Conservation (phyloP, 73 alveolate genomes). For the Blepharisma stoltei region DNA sequence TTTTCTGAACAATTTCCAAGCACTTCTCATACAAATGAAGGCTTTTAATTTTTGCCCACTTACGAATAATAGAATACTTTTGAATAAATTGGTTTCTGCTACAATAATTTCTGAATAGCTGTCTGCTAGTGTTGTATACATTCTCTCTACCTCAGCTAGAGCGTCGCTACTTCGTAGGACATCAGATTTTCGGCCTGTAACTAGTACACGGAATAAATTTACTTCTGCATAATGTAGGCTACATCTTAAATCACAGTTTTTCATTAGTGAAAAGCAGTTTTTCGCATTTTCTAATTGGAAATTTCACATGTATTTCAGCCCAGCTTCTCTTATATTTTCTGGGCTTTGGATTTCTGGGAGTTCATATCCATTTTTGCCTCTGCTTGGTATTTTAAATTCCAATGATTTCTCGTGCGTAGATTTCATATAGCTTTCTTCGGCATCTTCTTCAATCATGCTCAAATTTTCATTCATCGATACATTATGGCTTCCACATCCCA, state of each 20-base stretch:
- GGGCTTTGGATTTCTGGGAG: neutral
- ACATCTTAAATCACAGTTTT: constrained; percentile 35
- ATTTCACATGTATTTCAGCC: constrained; percentile 48
- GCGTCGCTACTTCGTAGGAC: constrained; percentile 5
- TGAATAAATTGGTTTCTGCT: constrained; percentile 43
- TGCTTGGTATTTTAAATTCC: neutral
- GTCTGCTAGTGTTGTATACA: neutral
- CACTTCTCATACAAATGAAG: constrained; percentile 40
- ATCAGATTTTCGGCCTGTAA: constrained; percentile 49
- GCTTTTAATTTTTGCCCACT: constrained; percentile 55
- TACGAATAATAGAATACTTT: constrained; percentile 46
- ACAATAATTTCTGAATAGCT: constrained; percentile 34
- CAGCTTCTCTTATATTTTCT: constrained; percentile 16
- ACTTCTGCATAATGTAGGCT: constrained; percentile 45
- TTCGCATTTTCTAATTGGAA: constrained; percentile 40
- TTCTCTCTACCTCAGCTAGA: constrained; percentile 4
- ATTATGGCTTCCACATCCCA: neutral
- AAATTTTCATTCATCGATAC: neutral
- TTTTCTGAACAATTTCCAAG: constrained; percentile 49
- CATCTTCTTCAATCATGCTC: constrained; percentile 9
- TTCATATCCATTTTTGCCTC: neutral
- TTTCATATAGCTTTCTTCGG: neutral
- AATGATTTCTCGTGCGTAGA: neutral
- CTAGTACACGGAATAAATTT: constrained; percentile 40
- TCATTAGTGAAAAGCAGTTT: constrained; percentile 30